These are phyloP conservation scores for Sabuloglossum arenarium DNA, from an alignment of 495 filamentous ascomycete species.

Conservation along the genomic window DNA sequence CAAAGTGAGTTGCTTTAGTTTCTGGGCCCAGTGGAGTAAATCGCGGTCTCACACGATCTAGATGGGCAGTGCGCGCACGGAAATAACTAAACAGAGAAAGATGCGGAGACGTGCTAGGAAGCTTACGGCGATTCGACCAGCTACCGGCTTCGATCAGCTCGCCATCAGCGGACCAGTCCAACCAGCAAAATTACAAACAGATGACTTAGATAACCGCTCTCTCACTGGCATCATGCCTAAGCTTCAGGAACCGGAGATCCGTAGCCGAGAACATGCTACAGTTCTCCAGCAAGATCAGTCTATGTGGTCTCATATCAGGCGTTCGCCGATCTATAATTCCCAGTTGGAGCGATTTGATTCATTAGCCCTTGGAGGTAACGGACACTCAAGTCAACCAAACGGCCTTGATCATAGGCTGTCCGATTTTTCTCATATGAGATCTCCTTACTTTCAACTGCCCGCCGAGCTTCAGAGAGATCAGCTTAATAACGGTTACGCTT, in stretches of 20 bases:
- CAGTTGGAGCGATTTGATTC: background rate
- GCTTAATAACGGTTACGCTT: background rate
- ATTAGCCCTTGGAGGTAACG: background rate
- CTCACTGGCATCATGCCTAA: too few relatives aligned
- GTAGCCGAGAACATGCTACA: background rate
- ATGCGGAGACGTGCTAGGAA: background rate
- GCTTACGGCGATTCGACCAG: too few relatives aligned
- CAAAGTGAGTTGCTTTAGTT: background rate
- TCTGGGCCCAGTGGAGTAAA: background rate
- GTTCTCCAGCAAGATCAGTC: background rate
- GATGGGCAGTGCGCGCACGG: background rate
- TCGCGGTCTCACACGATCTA: background rate
- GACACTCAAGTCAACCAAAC: background rate
- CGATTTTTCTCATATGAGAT: background rate
- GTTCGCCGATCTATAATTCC: background rate
- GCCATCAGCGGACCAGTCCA: too few relatives aligned
- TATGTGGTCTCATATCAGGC: background rate
- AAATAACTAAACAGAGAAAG: background rate
- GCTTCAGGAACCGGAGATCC: background rate
- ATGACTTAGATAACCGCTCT: too few relatives aligned
- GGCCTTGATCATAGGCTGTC: background rate
- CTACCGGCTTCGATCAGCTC: too few relatives aligned
- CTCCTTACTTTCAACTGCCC: too few relatives aligned
- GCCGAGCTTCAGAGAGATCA: background rate
- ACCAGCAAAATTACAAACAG: too few relatives aligned